phyloP scores from a whole-genome alignment of 2,329 filamentous ascomycete genomes.

The Nemania sp. region DNA sequence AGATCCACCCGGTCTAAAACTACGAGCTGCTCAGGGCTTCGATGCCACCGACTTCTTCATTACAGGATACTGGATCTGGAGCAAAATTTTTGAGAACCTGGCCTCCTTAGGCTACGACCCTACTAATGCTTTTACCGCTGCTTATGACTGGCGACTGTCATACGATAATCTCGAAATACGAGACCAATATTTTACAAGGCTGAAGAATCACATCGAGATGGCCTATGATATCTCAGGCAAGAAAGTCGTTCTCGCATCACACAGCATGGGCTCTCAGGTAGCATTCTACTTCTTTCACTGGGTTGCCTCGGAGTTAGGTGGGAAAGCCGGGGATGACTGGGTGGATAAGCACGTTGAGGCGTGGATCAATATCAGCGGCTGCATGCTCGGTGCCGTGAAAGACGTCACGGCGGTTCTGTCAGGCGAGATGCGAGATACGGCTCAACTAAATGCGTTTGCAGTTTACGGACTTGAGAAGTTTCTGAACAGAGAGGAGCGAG shows the following conservation, averaged over 20 bases:
- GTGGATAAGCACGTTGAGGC: conserved; percentile 87
- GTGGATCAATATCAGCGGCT: conserved; percentile 98
- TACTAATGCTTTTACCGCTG: conserved; percentile 68
- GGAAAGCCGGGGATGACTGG: conserved; percentile 82
- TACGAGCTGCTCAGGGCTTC: conserved; percentile 92
- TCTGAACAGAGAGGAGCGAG: conserved; percentile 83
- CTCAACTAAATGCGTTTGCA: conserved; percentile 92
- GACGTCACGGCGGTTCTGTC: conserved; percentile 87
- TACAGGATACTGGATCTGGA: conserved; percentile 97
- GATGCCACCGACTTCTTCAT: conserved; percentile 97
- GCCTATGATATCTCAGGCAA: conserved; percentile 71
- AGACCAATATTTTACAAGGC: conserved; percentile 89
- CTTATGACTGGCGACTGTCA: conserved; percentile 89
- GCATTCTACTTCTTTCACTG: conserved; percentile 82
- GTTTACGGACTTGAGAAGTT: conserved; percentile 98
- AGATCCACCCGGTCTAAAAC: conserved; percentile 86
- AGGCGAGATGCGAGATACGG: conserved; percentile 98
- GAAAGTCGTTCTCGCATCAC: conserved; percentile 85
- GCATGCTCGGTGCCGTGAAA: conserved; percentile 94
- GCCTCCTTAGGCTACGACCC: conserved; percentile 96
- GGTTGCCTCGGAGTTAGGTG: conserved; percentile 78
- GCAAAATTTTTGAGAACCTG: conserved; percentile 95
- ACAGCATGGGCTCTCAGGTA: conserved; percentile 98
- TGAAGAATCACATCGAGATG: conserved; percentile 89
- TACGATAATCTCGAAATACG: conserved; percentile 87